Evolutionary conservation across 2,329 filamentous ascomycete genomes (phyloP).

Genomic region (Fusarium euwallaceae): DNA sequence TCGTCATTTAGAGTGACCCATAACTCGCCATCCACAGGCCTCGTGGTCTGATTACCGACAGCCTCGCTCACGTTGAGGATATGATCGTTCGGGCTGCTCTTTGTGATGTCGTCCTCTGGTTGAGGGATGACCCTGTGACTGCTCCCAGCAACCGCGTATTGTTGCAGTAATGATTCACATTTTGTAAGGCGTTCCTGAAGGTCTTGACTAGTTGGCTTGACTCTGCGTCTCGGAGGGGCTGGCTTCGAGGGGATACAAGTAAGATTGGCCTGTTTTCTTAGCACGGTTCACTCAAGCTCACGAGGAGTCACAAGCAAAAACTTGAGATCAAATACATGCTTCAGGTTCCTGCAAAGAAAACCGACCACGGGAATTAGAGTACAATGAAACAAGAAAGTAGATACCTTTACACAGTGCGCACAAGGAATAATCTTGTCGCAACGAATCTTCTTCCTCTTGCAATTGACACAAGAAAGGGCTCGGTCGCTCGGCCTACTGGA

Average conservation of each 20-base stretch:
- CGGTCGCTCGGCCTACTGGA: not conserved
- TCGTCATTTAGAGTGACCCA: not conserved
- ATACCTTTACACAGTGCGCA: conserved; percentile 5
- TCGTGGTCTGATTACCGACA: not conserved
- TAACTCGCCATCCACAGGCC: not conserved
- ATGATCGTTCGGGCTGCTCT: not conserved
- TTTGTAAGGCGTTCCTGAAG: not conserved
- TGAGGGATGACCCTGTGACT: not conserved
- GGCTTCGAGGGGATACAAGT: not conserved
- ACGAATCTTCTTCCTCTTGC: conserved; percentile 2
- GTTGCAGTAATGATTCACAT: not conserved
- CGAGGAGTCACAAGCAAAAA: not conserved
- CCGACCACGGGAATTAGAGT: not conserved
- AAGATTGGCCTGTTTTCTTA: not conserved
- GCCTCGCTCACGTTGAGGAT: not conserved
- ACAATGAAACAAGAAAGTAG: not conserved
- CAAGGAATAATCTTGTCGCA: not conserved
- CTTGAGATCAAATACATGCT: not conserved
- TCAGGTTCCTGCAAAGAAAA: not conserved
- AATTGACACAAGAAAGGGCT: conserved; percentile 5
- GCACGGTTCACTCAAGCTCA: not conserved
- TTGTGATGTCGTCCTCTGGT: not conserved
- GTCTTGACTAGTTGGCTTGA: not conserved
- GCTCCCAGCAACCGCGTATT: not conserved
- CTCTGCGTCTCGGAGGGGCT: not conserved